These are phyloP conservation scores for Inga leiocalycina DNA, from an alignment of 306 rosid genomes.

Conservation along the genomic window DNA sequence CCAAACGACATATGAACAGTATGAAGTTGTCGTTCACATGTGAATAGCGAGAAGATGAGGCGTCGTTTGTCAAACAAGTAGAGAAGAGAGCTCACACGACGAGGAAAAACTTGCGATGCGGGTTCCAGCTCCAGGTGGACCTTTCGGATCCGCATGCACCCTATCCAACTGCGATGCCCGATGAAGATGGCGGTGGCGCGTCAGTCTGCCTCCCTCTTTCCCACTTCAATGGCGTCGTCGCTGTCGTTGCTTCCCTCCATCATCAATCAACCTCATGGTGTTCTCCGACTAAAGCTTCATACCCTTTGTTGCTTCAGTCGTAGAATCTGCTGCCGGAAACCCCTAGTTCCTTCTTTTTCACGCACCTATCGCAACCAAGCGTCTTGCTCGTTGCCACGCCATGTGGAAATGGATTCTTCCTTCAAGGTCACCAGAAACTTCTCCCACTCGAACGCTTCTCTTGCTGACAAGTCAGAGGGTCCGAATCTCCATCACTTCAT, in stretches of 20 bases:
- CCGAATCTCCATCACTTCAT: constrained; percentile 54
- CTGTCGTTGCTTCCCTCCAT: constrained; percentile 57
- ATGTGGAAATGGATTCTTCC: constrained; percentile 21
- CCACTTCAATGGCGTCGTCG: constrained; percentile 43
- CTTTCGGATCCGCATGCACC: constrained; percentile 33
- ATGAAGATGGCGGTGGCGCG: not conserved
- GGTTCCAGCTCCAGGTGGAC: not conserved
- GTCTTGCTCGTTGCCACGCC: constrained; percentile 18
- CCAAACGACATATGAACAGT: not conserved
- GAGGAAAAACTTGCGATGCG: not conserved
- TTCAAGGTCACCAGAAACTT: constrained; percentile 42
- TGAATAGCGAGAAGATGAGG: not conserved
- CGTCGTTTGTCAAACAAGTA: not conserved
- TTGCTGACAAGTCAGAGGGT: constrained; percentile 28
- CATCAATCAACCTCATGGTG: constrained; percentile 54
- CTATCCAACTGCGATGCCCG: constrained; percentile 26
- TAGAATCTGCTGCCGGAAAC: constrained; percentile 33
- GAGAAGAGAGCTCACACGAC: not conserved
- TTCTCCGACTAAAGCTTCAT: constrained; percentile 52
- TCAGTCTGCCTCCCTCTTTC: constrained; percentile 1
- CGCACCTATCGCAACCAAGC: constrained; percentile 30
- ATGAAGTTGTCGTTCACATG: not conserved
- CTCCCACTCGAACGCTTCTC: constrained; percentile 40
- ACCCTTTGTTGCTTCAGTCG: constrained; percentile 45
- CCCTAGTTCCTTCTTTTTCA: constrained; percentile 24